These are phyloP conservation scores for Iodosphaeria phyllophila DNA, from an alignment of 2,329 filamentous ascomycete genomes.

Conservation along the genomic window DNA sequence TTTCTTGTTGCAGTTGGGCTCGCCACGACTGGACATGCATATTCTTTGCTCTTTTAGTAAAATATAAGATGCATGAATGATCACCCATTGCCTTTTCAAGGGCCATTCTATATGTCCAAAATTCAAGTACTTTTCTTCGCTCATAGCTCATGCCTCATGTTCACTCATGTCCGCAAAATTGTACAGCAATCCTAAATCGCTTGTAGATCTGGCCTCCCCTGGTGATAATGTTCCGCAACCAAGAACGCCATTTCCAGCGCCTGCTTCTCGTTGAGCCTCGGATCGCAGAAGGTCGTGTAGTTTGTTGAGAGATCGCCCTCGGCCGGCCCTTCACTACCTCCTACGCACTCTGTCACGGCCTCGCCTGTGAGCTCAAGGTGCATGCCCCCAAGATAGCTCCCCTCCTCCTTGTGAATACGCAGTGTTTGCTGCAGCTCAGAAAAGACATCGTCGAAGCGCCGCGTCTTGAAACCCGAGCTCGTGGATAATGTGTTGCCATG, in stretches of 20 bases:
- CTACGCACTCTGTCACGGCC: slow-evolving; percentile 87
- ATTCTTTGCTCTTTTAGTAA: no score
- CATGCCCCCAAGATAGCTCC: slow-evolving; percentile 79
- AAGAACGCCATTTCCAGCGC: slow-evolving; percentile 87
- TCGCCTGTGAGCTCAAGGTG: slow-evolving; percentile 93
- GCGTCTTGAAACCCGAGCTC: slow-evolving; percentile 69
- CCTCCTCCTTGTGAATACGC: slow-evolving; percentile 63
- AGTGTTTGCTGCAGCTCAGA: slow-evolving; percentile 71
- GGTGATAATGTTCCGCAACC: slow-evolving; percentile 61
- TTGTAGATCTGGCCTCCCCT: slow-evolving; percentile 11
- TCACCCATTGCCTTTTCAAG: no score
- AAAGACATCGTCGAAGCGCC: slow-evolving; percentile 80
- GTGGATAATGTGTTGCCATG: slow-evolving; percentile 66
- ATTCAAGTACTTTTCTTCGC: no score
- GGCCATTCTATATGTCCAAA: no score
- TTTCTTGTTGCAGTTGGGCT: no score
- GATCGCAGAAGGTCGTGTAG: slow-evolving; percentile 94
- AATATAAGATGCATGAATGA: no score
- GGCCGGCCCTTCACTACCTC: slow-evolving; percentile 69
- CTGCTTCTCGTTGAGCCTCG: slow-evolving; percentile 91
- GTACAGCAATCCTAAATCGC: no score
- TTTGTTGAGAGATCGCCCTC: slow-evolving; percentile 81
- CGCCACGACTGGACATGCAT: no score
- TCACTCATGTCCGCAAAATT: slow-evolving; percentile 32
- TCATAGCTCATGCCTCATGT: no score